phyloP scores from a whole-genome alignment of 805 yeast species.

The Debaryomyces castellii region DNA sequence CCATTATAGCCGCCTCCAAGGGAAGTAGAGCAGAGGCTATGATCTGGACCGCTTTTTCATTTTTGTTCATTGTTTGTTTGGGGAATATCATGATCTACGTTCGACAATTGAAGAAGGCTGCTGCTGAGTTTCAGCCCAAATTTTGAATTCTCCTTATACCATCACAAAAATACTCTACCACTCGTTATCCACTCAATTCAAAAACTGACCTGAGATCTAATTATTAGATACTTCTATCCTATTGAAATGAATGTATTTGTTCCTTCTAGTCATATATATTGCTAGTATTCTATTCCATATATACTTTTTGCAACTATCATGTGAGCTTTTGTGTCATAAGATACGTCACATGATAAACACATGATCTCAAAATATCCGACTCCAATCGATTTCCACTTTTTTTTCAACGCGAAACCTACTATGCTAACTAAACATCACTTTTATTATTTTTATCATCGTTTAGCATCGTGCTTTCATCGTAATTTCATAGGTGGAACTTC shows the following conservation, averaged over 20 bases:
- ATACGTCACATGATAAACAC: constrained; percentile 1
- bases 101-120: constrained; percentile 14
- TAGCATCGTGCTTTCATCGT: not conserved
- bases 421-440: not conserved
- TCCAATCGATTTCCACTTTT: constrained; percentile 20
- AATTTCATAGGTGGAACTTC: not conserved
- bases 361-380: constrained; percentile 8
- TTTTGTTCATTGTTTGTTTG: constrained; percentile 40
- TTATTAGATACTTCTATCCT: too few relatives aligned
- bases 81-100: constrained; percentile 34
- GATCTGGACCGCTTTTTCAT: constrained; percentile 61
- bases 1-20: constrained; percentile 38
- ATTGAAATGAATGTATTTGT: too few relatives aligned
- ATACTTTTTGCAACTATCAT: not conserved
- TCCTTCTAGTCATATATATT: too few relatives aligned
- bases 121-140: constrained; percentile 7
- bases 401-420: constrained; percentile 5
- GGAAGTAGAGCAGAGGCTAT: constrained; percentile 57
- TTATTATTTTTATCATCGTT: not conserved
- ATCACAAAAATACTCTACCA: too few relatives aligned
- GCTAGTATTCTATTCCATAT: too few relatives aligned
- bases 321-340: not conserved
- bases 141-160: constrained; percentile 3
- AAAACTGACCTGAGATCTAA: too few relatives aligned
- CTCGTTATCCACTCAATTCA: too few relatives aligned